Base-by-base conservation (phyloP, 305 asterid genomes). In the Fraxinus greggii region DNA sequence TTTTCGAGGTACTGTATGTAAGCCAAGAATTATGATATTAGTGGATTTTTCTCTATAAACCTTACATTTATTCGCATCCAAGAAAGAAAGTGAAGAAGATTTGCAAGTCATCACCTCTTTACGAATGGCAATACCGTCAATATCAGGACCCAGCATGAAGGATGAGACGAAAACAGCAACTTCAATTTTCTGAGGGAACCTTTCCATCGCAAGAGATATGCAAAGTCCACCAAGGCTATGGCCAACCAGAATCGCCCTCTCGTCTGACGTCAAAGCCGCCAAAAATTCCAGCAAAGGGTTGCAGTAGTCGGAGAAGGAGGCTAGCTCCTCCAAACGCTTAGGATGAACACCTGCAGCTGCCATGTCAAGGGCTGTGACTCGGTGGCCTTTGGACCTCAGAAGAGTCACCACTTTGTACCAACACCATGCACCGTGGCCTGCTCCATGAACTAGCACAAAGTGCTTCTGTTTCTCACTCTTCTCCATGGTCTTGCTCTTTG, bases 401-500 rank as follows among this genome's bases (percentile, higher is more conserved):
- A 78, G 19, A 6, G 89, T 45, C 28, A 21, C 84, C 72, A 87
- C 89, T 80, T 83, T 86, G 80, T 86, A 87, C 93, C 93, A 90
- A 84, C 89, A 83, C 91, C 92, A 88, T 5, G 91, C 90, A 3
- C 91, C 90, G 3, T 88, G 92, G 78, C 93, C 85, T 3, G 87
- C 87, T 21, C 93, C 93, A 4, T 90, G 92, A 24, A 87, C 85
- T 72, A 88, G 70, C 75, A 88, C 89, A 42, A 88, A 86, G 73
- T 90, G 91, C 26, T 75, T 21, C 75, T n/a, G 32, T 29, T 29
- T 29, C 32, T 29, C 32, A 29, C 32, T 29, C 32, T 29, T 29
- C 29, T 28, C 29, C 29, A 28, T 28, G 29, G 29, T 28, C 29
- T 28, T 28, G 29, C 29, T 28, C 29, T 28, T 28, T 0, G 29